Conservation (phyloP, 345 rosid species). For the sweet orange (Citrus sinensis) region DVS_A1.0 CM039166.1:23263001-23263500, state of each 20-base stretch:
- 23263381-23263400: background rate
- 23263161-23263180: background rate
- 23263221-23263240: too few relatives aligned
- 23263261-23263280: too few relatives aligned
- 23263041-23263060: constrained; percentile 66
- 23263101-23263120: constrained; percentile 55
- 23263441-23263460: background rate
- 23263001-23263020: constrained; percentile 28
- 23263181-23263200: too few relatives aligned
- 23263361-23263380: background rate
- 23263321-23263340: background rate
- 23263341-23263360: background rate
- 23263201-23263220: too few relatives aligned
- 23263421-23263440: background rate
- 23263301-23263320: background rate
- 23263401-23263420: background rate
- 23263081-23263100: constrained; percentile 74
- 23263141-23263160: background rate
- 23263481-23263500: background rate
- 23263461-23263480: background rate
- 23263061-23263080: constrained; percentile 85
- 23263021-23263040: constrained; percentile 99
- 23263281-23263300: too few relatives aligned
- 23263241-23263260: too few relatives aligned
- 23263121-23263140: background rate